Base-by-base conservation (phyloP, 1,139 yeast genomes). In the Hansenula lynferdii region DNA sequence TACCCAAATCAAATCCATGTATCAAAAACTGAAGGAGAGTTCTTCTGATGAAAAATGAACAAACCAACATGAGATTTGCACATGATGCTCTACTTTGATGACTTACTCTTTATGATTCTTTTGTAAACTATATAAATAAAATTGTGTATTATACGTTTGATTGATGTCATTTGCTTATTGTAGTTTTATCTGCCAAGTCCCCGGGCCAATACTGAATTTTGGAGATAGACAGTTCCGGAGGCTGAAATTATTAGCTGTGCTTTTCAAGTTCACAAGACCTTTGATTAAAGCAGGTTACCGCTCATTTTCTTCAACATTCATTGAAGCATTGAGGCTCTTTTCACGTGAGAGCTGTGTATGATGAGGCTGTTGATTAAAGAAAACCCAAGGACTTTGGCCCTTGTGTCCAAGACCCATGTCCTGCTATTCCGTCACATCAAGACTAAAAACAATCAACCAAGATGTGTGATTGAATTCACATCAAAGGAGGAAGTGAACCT, bases 1-100 rank as follows among this genome's bases (percentile, higher is more conserved):
- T 42, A 68, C 72, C 34, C 85, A 85, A 63, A 80, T 92, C 51
- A 76, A 77, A 60, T 84, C 80, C 37, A 92, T 92, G 96, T 92
- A 90, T 61, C 74, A 74, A 54, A 82, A 85, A 61, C 64, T 80
- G 44, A 74, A 70, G 44, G 53, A 49, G 8, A 46, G 31, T 23
- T 14, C 24, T 10, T 15, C 14, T 12, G 23, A 18, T 2, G 31
- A n/a, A 15, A 28, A 28, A 19, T 19, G 12, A 28, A 16, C n/a
- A n/a, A n/a, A n/a, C n/a, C n/a, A n/a, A n/a, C n/a, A n/a, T n/a
- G n/a, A n/a, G n/a, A n/a, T n/a, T n/a, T n/a, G n/a, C n/a, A n/a
- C n/a, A n/a, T n/a, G n/a, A n/a, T n/a, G n/a, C n/a, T n/a, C n/a
- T n/a, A n/a, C n/a, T n/a, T n/a, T n/a, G n/a, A 17, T 12, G 19